A percentile compares a stretch with the other conserved stretches of the same genome.
Evolutionary conservation across 1,284 basidiomycete genomes (phyloP).

Genomic region (Ganoderma leucocontextum): DNA sequence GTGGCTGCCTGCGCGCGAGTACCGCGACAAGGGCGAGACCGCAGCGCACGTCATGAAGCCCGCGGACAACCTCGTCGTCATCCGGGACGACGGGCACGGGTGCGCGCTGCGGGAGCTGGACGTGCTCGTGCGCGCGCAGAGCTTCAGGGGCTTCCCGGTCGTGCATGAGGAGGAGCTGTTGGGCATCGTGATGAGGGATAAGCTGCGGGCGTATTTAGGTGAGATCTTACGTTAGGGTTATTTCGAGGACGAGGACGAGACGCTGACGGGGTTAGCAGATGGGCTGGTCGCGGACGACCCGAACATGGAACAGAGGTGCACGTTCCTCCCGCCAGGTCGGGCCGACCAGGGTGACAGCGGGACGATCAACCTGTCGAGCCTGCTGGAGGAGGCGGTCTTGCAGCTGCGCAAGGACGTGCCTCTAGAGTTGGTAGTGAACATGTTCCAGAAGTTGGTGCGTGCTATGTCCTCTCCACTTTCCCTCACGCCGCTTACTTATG

Average conservation of each 20-base stretch:
- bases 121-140: constrained; percentile 52
- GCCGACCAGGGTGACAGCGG: constrained; percentile 34
- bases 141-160: constrained; percentile 71
- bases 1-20: constrained; percentile 77
- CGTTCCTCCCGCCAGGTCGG: constrained; percentile 43
- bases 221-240: constrained; percentile 25
- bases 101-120: constrained; percentile 59
- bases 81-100: constrained; percentile 49
- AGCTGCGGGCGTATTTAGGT: constrained; percentile 60
- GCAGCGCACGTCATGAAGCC: constrained; percentile 72
- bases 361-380: constrained; percentile 55
- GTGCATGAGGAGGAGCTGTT: constrained; percentile 58
- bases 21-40: constrained; percentile 69
- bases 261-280: constrained; percentile 33
- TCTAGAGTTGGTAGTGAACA: constrained; percentile 71
- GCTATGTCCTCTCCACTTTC: background rate
- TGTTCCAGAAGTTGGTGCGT: constrained; percentile 76
- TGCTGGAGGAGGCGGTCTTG: constrained; percentile 66
- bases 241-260: background rate
- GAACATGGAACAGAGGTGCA: constrained; percentile 46
- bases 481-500: too few species aligned
- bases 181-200: constrained; percentile 68
- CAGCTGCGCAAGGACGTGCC: constrained; percentile 74
- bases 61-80: constrained; percentile 56
- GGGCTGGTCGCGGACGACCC: constrained; percentile 43